A percentile compares a stretch with the other conserved stretches of the same genome.
Evolutionary conservation across 257 asterid genomes (phyloP).

Genomic region (Jasminum sambac): DNA sequence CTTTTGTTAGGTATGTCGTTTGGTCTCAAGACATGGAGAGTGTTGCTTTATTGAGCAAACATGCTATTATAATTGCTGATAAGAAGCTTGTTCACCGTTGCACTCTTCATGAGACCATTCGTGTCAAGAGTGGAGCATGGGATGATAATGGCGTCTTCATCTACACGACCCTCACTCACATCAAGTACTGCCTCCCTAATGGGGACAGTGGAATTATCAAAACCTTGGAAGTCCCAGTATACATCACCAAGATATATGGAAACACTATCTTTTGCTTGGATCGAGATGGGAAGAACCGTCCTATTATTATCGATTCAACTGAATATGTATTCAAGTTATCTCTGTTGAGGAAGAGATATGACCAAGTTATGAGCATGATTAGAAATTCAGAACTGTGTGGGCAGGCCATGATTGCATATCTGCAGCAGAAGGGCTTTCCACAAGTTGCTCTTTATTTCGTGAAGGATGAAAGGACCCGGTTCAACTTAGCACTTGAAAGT

Average conservation of each 20-base stretch:
- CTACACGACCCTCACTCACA: constrained; percentile 88
- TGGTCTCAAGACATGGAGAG: constrained; percentile 98
- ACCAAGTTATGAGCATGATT: constrained; percentile 96
- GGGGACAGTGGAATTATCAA: constrained; percentile 97
- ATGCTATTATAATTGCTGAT: constrained; percentile 92
- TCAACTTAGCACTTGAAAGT: constrained; percentile 89
- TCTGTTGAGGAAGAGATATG: constrained; percentile 71
- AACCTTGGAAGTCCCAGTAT: constrained; percentile 89
- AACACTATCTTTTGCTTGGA: constrained; percentile 94
- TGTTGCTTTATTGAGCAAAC: constrained; percentile 94
- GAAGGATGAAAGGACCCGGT: constrained; percentile 89
- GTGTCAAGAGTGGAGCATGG: constrained; percentile 99
- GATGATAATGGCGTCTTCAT: constrained; percentile 95
- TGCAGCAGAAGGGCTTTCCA: constrained; percentile 99
- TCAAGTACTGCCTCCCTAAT: constrained; percentile 95
- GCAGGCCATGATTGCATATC: constrained; percentile 97
- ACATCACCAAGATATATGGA: constrained; percentile 79
- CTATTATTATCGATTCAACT: constrained; percentile 85
- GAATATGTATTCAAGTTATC: constrained; percentile 84
- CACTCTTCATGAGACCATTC: constrained; percentile 97
- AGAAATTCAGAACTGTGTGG: constrained; percentile 93
- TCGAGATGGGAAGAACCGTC: constrained; percentile 91
- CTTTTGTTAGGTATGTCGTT: constrained; percentile 83
- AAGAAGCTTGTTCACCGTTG: constrained; percentile 90
- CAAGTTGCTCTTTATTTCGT: constrained; percentile 97